Percentiles rank a stretch among this genome's conserved stretches.
phyloP scores from a whole-genome alignment of 306 rosid genomes.

The Vigna mungo region DNA sequence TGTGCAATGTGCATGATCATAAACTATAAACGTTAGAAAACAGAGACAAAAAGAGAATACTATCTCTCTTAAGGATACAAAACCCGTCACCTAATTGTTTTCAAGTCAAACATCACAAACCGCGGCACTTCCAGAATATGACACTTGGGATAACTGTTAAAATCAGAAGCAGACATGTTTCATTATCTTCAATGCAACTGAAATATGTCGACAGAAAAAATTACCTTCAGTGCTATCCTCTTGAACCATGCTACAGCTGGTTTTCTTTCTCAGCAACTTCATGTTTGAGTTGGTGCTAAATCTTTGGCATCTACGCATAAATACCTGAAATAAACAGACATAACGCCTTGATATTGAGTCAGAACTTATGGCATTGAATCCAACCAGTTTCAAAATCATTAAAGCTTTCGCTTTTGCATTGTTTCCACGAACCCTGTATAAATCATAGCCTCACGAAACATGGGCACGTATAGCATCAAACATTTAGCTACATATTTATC shows the following conservation, averaged over 20 bases:
- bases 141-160: conserved; percentile 15
- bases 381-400: neutral
- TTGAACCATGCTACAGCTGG: conserved; percentile 6
- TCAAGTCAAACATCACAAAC: neutral
- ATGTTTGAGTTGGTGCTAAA: neutral
- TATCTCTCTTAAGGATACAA: neutral
- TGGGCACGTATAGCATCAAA: no score
- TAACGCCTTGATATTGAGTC: neutral
- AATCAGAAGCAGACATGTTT: conserved; percentile 21
- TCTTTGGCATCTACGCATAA: neutral
- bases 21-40: no score
- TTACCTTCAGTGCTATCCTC: neutral
- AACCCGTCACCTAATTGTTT: neutral
- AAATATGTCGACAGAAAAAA: no score
- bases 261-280: conserved; percentile 7
- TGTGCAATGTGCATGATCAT: conserved; percentile 2
- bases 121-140: neutral
- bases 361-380: neutral
- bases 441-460: no score
- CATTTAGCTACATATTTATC: no score
- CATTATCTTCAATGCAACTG: no score
- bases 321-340: conserved; percentile 23
- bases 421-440: no score
- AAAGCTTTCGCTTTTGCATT: no score
- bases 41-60: no score